Evolutionary conservation across 1,139 yeast species (phyloP), one percentile per base, ranked within the genome.

Genomic region (Geotrichum restrictum): DNA sequence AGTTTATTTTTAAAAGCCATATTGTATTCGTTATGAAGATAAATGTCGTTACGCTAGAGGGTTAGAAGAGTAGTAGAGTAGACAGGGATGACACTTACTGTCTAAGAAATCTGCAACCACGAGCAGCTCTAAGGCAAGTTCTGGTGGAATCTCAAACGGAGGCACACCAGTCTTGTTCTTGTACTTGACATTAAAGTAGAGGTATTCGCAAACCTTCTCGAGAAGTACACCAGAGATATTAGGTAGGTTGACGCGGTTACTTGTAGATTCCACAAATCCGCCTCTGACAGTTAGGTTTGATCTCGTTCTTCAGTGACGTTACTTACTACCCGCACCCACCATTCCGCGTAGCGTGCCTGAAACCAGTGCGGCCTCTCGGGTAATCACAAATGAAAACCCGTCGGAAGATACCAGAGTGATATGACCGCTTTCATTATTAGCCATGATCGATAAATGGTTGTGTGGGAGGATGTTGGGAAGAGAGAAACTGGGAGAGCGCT

Each of bases 81-180:
- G 19, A 10, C 31, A 27, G 13, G 18, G 13, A 14, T n/a, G 6
- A 14, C 43, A 53, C 63, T 60, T 68, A 56, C 83, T 82, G 64
- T 88, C 93, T 62, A 89, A 73, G 65, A 81, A 89, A 66, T 91
- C 98, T 0, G 98, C 96, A 33, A 95, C 95, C 38, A 93, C 94
- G 47, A 93, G 71, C 60, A 93, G 72, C 64, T 93, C 98, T 59
- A 93, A 74, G 0, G 98, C 96, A 78, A 91, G 80, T 62, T 88
- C 97, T 0, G 98, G 93, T 0, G 98, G 97, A 1, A 93, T 82
- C 45, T 85, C 84, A 67, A 93, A 93, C 56, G 87, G 94, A 0
- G 96, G 95, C 10, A 87, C 81, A 49, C 78, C 81, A 0, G 78
- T 81, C 41, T 73, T 74, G 54, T 82, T 86, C 58, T 75, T 79